A percentile compares a stretch with the other conserved stretches of the same genome.
Conservation (phyloP, 2,329 filamentous ascomycete genomes). For the Epichloe sp. region DNA sequence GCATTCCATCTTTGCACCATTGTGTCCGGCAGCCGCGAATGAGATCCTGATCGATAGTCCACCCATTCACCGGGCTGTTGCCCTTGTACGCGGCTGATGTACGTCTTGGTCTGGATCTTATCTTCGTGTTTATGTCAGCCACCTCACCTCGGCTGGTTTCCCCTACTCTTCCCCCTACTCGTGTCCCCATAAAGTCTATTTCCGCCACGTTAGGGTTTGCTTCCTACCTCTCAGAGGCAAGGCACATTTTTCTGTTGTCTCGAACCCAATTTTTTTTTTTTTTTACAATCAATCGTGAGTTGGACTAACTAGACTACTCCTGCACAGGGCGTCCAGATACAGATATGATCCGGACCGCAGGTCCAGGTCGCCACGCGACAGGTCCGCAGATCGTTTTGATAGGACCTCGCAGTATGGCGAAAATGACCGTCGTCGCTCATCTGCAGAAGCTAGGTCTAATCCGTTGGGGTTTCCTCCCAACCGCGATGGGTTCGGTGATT, state of each 20-base stretch:
- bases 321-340: slow-evolving; percentile 38
- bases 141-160: background rate
- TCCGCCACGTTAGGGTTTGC: background rate
- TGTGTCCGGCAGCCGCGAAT: background rate
- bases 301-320: slow-evolving; percentile 3
- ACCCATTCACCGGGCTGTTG: slow-evolving; percentile 2
- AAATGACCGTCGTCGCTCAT: slow-evolving; percentile 57
- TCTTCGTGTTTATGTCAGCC: background rate
- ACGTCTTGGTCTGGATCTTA: background rate
- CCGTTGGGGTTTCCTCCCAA: slow-evolving; percentile 46
- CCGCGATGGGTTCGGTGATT: slow-evolving; percentile 44
- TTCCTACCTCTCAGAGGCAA: background rate
- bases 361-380: slow-evolving; percentile 53
- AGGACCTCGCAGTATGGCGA: slow-evolving; percentile 43
- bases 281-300: background rate
- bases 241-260: background rate
- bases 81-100: slow-evolving; percentile 3
- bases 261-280: background rate
- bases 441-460: slow-evolving; percentile 42
- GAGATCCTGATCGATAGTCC: background rate
- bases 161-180: background rate
- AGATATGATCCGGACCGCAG: slow-evolving; percentile 51
- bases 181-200: slow-evolving; percentile 1
- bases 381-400: slow-evolving; percentile 55
- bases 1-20: background rate